Conservation (phyloP, 176 grass and related monocot species). For the Triticum dicoccoides region DNA sequence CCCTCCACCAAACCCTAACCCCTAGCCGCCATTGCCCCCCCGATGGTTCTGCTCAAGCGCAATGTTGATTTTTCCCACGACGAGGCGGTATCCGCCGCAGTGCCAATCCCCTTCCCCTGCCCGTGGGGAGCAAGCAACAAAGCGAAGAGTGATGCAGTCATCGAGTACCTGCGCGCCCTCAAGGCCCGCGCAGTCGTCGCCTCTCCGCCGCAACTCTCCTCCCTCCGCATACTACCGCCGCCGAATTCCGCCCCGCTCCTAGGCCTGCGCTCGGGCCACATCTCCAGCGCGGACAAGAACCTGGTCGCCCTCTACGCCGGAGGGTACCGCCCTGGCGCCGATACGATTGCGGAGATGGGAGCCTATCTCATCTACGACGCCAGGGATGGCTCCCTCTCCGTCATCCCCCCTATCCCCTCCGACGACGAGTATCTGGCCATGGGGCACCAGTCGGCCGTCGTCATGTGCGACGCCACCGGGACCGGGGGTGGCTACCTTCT, state of each 20-base stretch:
- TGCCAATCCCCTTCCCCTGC: neutral
- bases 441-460: neutral
- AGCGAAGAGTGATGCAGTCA: neutral
- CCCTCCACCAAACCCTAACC: too few species aligned
- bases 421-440: neutral
- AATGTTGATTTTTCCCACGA: constrained; percentile 31
- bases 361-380: neutral
- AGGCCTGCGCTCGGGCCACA: neutral
- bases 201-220: neutral
- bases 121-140: neutral
- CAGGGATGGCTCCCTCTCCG: neutral
- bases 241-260: neutral
- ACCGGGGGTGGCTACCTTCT: neutral
- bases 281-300: neutral
- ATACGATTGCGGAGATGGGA: neutral
- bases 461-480: neutral
- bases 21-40: neutral
- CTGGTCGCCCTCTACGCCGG: neutral
- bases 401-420: neutral
- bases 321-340: neutral
- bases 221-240: neutral
- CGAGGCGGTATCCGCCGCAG: neutral
- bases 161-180: neutral
- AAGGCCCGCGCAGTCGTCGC: neutral
- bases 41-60: constrained; percentile 21